Evolutionary conservation across 495 filamentous ascomycete genomes (phyloP).

Genomic region (Lophiotrema nucula): DNA sequence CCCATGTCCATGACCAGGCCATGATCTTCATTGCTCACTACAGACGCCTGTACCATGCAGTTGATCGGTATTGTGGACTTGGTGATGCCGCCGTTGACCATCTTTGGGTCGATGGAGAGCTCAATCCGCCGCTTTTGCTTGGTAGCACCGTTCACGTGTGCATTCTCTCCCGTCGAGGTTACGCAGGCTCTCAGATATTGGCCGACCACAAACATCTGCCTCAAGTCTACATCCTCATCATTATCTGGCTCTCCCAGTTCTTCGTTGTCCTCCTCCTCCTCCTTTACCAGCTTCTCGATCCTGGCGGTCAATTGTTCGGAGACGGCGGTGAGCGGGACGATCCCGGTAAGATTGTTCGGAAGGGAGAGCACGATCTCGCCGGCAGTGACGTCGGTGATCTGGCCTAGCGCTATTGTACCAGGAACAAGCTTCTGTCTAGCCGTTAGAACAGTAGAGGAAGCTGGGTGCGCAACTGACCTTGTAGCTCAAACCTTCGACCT

Average conservation of each 20-base stretch:
- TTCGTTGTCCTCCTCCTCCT: slow-evolving; percentile 55
- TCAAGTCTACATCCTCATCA: slow-evolving; percentile 63
- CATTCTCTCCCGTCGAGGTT: slow-evolving; percentile 64
- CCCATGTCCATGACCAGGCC: slow-evolving; percentile 91
- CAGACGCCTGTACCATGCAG: slow-evolving; percentile 77
- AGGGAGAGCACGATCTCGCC: slow-evolving; percentile 76
- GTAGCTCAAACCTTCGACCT: slow-evolving; percentile 83
- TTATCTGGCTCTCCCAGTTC: slow-evolving; percentile 54
- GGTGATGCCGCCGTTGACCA: slow-evolving; percentile 70
- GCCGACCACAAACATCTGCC: slow-evolving; percentile 72
- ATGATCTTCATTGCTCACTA: slow-evolving; percentile 90
- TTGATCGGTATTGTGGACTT: slow-evolving; percentile 68
- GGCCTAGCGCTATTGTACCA: slow-evolving; percentile 83
- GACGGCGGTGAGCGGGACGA: slow-evolving; percentile 84
- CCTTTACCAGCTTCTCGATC: slow-evolving; percentile 62
- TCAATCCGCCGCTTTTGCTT: slow-evolving; percentile 81
- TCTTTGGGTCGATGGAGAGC: slow-evolving; percentile 72
- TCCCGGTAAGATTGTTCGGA: slow-evolving; percentile 89
- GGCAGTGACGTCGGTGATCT: slow-evolving; percentile 75
- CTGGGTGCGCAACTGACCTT: slow-evolving; percentile 58
- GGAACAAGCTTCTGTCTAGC: slow-evolving; percentile 66
- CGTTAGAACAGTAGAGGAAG: slow-evolving; percentile 41
- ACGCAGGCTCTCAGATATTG: slow-evolving; percentile 89
- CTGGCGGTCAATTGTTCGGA: slow-evolving; percentile 69
- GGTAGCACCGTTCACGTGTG: slow-evolving; percentile 43